Evolutionary conservation across 2,329 filamentous ascomycete genomes (phyloP).

Genomic region (Colletotrichum godetiae): DNA sequence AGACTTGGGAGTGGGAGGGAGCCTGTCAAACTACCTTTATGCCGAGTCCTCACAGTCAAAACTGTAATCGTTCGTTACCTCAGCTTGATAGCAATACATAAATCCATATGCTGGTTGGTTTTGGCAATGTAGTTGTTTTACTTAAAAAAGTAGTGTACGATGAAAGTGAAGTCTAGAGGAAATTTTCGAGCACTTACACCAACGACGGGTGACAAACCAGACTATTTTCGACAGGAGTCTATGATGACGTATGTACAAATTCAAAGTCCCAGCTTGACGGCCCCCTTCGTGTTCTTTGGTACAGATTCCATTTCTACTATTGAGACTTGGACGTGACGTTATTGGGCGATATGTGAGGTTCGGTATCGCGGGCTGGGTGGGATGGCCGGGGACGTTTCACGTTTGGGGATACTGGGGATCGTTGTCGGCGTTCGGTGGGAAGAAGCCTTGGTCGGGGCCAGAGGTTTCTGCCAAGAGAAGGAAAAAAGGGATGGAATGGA

Average conservation of each 20-base stretch:
- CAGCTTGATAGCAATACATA: background rate
- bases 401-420: slow-evolving; percentile 6
- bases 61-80: background rate
- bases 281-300: too few relatives aligned
- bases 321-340: slow-evolving; percentile 13
- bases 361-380: slow-evolving; percentile 8
- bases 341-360: slow-evolving; percentile 13
- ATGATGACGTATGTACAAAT: too few relatives aligned
- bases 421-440: slow-evolving; percentile 10
- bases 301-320: background rate
- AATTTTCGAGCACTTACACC: too few relatives aligned
- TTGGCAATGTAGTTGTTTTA: too few relatives aligned
- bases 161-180: background rate
- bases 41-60: too few relatives aligned
- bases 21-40: background rate
- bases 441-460: background rate
- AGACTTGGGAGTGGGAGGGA: background rate
- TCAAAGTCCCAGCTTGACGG: too few relatives aligned
- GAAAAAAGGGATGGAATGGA: background rate
- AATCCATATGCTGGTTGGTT: background rate
- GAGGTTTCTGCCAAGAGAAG: background rate
- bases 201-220: background rate
- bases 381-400: slow-evolving; percentile 15
- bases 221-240: background rate
- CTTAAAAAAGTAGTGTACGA: background rate